Base-by-base conservation (phyloP, 345 rosid genomes). In the Microthlaspi erraticum region DNA sequence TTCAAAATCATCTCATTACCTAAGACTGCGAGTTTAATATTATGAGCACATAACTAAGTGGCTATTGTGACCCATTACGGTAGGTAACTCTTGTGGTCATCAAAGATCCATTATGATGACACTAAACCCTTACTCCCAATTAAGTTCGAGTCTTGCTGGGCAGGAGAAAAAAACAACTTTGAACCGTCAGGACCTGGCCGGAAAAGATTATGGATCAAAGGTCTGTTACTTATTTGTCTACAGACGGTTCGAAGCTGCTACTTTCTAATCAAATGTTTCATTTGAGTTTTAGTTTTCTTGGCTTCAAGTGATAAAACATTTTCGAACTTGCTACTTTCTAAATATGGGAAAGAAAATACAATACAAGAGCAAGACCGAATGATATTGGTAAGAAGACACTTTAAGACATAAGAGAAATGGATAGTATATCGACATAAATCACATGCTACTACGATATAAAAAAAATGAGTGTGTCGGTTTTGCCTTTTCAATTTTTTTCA, bases 381-480 rank as follows among this genome's bases (percentile, higher is more conserved):
- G 32, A 44, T 64, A 42, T 59, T 26, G 43, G n/a, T 59, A 17
- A 34, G n/a, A 55, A 55, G 41, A 56, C 43, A 33, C 60, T 60
- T 39, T 70, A 50, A 29, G 49, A 49, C n/a, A 18, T 60, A 50
- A 63, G 52, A 16, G 8, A 58, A 56, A 56, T 4, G 52, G 60
- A 73, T 38, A 26, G 64, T 64, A 38, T 56, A 38, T 37, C 42
- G 71, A 64, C 54, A 37, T 36, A 18, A 55, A 46, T 56, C 66
- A 73, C 71, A 64, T 73, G 77, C 65, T 16, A 64, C 59, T 36
- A 64, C 64, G 4, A 64, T 56, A 17, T n/a, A 39, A 26, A 12
- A 12, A 68, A 45, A 46, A 70, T 45, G 66, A 64, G 71, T 64
- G 36, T 64, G 59, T 73, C 77, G 65, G 46, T 57, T 56, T 29